Evolutionary conservation across 768 basidiomycete genomes (phyloP), one percentile per base, ranked within the genome.

Genomic region (Suillus brevipes): DNA sequence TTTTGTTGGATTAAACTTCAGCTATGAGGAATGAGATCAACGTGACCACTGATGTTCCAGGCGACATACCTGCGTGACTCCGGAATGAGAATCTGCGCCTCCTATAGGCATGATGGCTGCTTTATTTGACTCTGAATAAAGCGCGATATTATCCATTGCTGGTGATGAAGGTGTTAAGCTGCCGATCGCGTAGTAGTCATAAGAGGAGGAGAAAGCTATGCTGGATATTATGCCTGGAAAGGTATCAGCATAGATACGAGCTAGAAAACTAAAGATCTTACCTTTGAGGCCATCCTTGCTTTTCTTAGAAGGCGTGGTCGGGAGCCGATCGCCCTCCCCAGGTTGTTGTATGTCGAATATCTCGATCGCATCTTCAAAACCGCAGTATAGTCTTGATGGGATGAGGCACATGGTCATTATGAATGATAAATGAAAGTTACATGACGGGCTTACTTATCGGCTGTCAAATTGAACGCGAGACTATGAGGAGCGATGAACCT

Each of bases 261-360:
- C 59, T 25, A 42, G 36, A 28, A 67, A 34, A 55, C 62, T 4
- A 47, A 31, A 56, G 18, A 13, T n/a, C 66, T 42, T 66, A 90
- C 95, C 96, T 83, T 95, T 97, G 53, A 97, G 81, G 0, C 95
- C 96, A 60, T 92, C 88, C 69, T 87, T 89, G 65, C 88, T 91
- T 73, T 90, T 92, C 74, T 88, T 89, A 0, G 87, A 87, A 1
- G 89, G 87, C 0, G 87, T 88, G 1, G 91, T 94, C 18, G 78
- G 82, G 4, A 95, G 68, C 2, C 95, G 84, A 0, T 81, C 83
- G 2, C 92, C 92, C 68, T 86, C 84, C 0, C 95, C 93, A 0
- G 95, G 95, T 31, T 77, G 75, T 12, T 83, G 78, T 6, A 96
- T 74, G 69, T 95, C 92, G 71, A 96, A 92, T 18, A 94, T 82